These are phyloP conservation scores for Loxodes magnus DNA, from an alignment of 73 alveolate species.

Conservation along the genomic window DNA sequence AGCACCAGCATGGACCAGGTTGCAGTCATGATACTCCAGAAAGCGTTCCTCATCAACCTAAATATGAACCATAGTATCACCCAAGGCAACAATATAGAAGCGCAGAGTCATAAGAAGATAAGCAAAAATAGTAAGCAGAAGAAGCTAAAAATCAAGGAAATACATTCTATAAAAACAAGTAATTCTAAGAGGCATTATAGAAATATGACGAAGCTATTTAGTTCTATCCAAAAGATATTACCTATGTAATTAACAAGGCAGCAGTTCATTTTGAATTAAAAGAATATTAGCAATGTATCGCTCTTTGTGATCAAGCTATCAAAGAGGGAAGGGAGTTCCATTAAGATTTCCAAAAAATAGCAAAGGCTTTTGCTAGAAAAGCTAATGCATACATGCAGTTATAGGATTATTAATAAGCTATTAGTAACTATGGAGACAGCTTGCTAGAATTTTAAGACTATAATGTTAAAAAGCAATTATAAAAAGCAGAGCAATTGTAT, in stretches of 20 bases:
- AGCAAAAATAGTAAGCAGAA: constrained; percentile 44
- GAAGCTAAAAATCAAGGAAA: constrained; percentile 73
- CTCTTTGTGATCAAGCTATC: constrained; percentile 61
- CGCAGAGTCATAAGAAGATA: constrained; percentile 5
- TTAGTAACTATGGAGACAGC: constrained; percentile 46
- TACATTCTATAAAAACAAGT: constrained; percentile 63
- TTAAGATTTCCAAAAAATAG: constrained; percentile 38
- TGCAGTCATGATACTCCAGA: too few relatives aligned
- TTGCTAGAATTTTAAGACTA: constrained; percentile 63
- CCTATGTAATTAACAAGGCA: constrained; percentile 68
- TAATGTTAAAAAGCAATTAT: constrained; percentile 51
- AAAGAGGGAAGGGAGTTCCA: constrained; percentile 43
- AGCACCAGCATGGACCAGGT: too few relatives aligned
- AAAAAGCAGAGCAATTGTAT: constrained; percentile 63
- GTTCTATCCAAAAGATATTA: constrained; percentile 57
- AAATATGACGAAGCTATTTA: constrained; percentile 75
- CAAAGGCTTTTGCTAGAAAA: constrained; percentile 56
- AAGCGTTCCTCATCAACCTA: constrained; percentile 13
- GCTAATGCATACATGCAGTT: constrained; percentile 52
- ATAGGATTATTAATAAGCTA: constrained; percentile 50
- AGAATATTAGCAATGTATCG: constrained; percentile 65
- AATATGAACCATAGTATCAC: background rate
- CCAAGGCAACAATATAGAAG: background rate
- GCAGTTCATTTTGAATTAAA: constrained; percentile 80
- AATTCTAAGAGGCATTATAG: constrained; percentile 76